Evolutionary conservation across 805 yeast genomes (phyloP).

Genomic region (Pichia heedii): DNA sequence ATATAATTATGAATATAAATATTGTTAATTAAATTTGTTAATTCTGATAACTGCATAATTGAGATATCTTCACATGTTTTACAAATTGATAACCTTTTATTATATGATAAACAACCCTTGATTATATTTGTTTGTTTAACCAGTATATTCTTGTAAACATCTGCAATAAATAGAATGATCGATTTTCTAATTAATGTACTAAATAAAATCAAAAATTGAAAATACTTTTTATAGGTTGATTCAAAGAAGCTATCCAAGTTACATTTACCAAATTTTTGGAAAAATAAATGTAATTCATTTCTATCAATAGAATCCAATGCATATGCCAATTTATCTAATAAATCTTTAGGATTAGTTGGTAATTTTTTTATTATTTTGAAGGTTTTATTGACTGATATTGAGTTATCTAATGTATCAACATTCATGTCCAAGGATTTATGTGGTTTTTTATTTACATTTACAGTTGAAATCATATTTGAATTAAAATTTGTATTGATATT

Average conservation of each 20-base stretch:
- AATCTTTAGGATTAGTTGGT: neutral
- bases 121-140: slow-evolving; percentile 1
- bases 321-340: neutral
- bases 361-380: neutral
- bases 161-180: neutral
- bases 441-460: too few species aligned
- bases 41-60: neutral
- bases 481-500: too few species aligned
- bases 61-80: neutral
- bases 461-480: too few species aligned
- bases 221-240: neutral
- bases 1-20: neutral
- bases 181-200: slow-evolving; percentile 1
- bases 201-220: neutral
- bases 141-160: neutral
- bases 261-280: neutral
- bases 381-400: neutral
- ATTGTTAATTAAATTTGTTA: slow-evolving; percentile 1
- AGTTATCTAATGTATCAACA: neutral
- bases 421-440: too few species aligned
- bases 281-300: neutral
- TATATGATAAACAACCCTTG: neutral
- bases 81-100: neutral
- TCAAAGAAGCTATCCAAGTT: slow-evolving; percentile 2
- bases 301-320: neutral